Conservation (phyloP, 352 stramenopile genomes). For the Phytophthora hibernalis region DNA sequence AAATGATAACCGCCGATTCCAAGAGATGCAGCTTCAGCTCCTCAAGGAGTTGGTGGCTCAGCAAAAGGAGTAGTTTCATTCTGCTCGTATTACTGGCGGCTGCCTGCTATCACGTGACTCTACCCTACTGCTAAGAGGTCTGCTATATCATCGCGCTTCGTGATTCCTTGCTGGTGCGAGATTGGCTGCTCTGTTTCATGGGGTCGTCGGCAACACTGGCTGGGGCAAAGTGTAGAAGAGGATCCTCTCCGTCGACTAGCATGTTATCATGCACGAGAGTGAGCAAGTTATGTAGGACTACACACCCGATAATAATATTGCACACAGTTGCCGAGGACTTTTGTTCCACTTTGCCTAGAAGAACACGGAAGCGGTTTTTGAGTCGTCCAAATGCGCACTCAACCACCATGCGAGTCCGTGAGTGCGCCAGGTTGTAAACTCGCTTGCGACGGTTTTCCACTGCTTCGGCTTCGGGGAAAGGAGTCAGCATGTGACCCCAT, state of each 20-base stretch:
- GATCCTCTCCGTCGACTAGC: background rate
- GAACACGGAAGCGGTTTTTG: constrained; percentile 19
- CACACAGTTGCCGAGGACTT: constrained; percentile 2
- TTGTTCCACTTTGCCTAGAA: constrained; percentile 18
- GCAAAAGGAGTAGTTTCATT: background rate
- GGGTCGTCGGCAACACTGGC: background rate
- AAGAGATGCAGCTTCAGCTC: constrained; percentile 5
- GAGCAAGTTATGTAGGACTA: constrained; percentile 22
- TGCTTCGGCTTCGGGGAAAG: constrained; percentile 17
- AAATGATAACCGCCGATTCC: constrained; percentile 1
- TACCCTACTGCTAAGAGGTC: background rate
- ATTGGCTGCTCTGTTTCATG: constrained; percentile 1
- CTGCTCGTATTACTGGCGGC: too few species aligned
- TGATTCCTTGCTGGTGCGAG: constrained; percentile 1
- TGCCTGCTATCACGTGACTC: background rate
- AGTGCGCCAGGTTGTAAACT: constrained; percentile 12
- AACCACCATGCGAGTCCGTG: constrained; percentile 17
- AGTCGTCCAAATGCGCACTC: constrained; percentile 24
- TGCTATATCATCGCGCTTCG: constrained; percentile 12
- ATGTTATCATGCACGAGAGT: too few species aligned
- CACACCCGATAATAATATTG: constrained; percentile 2
- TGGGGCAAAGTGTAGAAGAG: background rate
- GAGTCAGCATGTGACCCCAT: constrained; percentile 17
- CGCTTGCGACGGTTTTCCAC: constrained; percentile 3
- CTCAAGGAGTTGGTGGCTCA: background rate